Conservation (phyloP, 768 basidiomycete species). For the Filobasidium floriforme region DNA sequence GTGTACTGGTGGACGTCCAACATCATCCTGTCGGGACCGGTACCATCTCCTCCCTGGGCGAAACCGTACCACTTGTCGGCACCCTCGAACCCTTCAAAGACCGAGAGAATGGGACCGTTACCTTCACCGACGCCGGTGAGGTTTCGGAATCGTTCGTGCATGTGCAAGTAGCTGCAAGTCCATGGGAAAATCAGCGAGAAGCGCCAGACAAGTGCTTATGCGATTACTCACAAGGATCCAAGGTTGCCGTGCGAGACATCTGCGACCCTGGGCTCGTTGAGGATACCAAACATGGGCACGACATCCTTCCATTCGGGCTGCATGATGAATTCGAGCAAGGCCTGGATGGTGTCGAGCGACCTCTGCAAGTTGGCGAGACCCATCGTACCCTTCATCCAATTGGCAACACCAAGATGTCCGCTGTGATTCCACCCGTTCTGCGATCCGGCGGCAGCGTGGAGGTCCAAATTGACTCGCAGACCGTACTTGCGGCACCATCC, state of each 20-base stretch:
- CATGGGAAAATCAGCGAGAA: background rate
- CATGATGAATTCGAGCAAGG: conserved; percentile 79
- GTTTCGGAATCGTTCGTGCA: conserved; percentile 56
- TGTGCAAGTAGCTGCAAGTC: conserved; percentile 44
- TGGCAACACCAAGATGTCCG: conserved; percentile 47
- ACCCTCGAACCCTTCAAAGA: conserved; percentile 63
- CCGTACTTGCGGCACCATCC: conserved; percentile 97
- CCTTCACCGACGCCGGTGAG: conserved; percentile 69
- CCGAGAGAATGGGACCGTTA: conserved; percentile 53
- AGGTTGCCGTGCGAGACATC: conserved; percentile 35
- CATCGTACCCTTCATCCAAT: conserved; percentile 59
- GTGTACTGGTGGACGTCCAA: conserved; percentile 38
- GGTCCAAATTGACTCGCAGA: conserved; percentile 84
- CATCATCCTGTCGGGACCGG: conserved; percentile 32
- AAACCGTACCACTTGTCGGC: conserved; percentile 51
- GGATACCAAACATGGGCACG: conserved; percentile 42
- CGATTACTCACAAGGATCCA: conserved; percentile 34
- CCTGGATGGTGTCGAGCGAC: conserved; percentile 78
- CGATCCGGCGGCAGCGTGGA: conserved; percentile 31
- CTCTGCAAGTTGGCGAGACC: conserved; percentile 91
- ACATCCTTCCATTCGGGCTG: conserved; percentile 40
- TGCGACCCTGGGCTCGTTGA: conserved; percentile 44
- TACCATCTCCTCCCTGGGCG: conserved; percentile 34
- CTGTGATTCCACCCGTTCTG: conserved; percentile 90
- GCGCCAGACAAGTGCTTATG: background rate